Conservation (phyloP, 441 rosid genomes). For the Jatropha podagrica region DNA sequence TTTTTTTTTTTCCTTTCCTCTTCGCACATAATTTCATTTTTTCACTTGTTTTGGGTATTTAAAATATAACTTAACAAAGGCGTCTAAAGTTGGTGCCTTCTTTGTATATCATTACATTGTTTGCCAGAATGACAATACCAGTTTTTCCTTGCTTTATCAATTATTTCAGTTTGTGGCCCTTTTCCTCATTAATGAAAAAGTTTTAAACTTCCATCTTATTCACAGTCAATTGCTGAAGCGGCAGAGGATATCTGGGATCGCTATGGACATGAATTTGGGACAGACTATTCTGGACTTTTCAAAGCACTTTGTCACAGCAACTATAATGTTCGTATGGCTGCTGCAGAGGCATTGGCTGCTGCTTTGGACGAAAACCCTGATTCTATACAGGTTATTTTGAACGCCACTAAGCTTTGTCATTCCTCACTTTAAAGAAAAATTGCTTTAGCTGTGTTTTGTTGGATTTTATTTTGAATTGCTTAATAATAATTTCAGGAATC, state of each 20-base stretch:
- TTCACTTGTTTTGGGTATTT: not conserved
- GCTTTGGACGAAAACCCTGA: conserved; percentile 95
- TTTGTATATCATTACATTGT: not conserved
- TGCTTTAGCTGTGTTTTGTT: conserved; percentile 12
- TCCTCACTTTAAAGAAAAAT: not conserved
- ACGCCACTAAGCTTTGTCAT: conserved; percentile 13
- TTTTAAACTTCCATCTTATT: conserved; percentile 15
- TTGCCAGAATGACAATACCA: not conserved
- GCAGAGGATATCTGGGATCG: conserved; percentile 98
- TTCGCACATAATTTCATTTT: not conserved
- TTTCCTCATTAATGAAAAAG: conserved; percentile 8
- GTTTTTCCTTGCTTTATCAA: not conserved
- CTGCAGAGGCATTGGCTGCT: conserved; percentile 98
- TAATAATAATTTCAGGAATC: conserved; percentile 64
- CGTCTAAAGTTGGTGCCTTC: not conserved
- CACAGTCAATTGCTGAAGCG: conserved; percentile 87
- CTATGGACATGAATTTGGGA: conserved; percentile 88
- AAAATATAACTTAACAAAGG: not conserved
- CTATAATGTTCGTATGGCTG: conserved; percentile 87
- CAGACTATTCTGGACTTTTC: conserved; percentile 83
- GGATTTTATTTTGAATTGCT: conserved; percentile 15
- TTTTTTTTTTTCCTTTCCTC: not conserved
- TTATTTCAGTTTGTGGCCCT: conserved; percentile 17
- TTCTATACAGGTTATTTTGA: conserved; percentile 68
- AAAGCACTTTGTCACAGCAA: conserved; percentile 65